A percentile compares a stretch with the other conserved stretches of the same genome.
phyloP scores from a whole-genome alignment of 1,139 yeast genomes.

The Zygotorulaspora mrakii region DNA sequence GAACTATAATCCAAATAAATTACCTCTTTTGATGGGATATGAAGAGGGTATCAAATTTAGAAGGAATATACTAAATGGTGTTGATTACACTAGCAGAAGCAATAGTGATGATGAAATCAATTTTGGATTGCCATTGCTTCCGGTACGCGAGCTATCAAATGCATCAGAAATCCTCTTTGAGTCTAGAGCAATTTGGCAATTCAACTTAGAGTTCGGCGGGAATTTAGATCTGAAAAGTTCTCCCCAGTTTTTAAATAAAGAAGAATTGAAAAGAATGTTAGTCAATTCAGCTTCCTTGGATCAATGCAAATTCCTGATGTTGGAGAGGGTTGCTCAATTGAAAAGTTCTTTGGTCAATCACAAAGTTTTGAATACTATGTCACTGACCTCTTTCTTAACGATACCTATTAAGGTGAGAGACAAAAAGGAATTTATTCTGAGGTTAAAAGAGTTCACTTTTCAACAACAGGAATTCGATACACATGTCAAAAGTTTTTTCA shows the following conservation, averaged over 20 bases:
- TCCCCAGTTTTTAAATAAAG: conserved; percentile 11
- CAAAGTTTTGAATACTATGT: conserved; percentile 21
- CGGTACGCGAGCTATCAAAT: conserved; percentile 45
- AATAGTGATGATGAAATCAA: conserved; percentile 29
- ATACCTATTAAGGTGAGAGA: conserved; percentile 30
- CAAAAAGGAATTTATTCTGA: conserved; percentile 26
- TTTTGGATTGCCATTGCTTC: conserved; percentile 61
- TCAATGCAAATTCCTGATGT: conserved; percentile 23
- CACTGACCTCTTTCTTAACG: conserved; percentile 27
- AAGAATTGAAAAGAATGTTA: conserved; percentile 8
- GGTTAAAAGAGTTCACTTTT: conserved; percentile 30
- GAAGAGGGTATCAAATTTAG: conserved; percentile 49
- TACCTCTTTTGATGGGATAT: conserved; percentile 43
- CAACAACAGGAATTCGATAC: conserved; percentile 30
- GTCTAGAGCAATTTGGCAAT: conserved; percentile 69
- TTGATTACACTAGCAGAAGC: conserved; percentile 34
- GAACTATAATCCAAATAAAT: conserved; percentile 37
- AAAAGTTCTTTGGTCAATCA: conserved; percentile 21
- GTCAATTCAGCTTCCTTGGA: conserved; percentile 10
- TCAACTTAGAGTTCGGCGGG: conserved; percentile 31
- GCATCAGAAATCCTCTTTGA: conserved; percentile 58
- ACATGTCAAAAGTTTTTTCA: conserved; percentile 10
- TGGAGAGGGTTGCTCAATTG: conserved; percentile 21
- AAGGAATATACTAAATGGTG: conserved; percentile 42
- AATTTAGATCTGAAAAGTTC: conserved; percentile 12